phyloP scores from a whole-genome alignment of 768 basidiomycete genomes.

The Panellus pusillus region DNA sequence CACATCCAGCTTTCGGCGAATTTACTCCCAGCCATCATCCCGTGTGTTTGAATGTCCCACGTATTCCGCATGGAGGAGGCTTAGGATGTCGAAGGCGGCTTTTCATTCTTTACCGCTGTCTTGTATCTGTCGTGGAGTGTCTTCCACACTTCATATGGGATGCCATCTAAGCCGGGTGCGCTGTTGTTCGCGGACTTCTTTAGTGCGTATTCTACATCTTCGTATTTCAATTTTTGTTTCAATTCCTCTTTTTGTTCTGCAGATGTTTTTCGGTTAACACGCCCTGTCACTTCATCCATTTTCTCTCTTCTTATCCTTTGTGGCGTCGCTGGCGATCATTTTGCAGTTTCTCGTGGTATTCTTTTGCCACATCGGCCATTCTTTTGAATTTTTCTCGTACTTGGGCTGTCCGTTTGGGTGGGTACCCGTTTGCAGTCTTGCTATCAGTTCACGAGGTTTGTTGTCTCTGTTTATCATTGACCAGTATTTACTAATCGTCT shows the following conservation, averaged over 20 bases:
- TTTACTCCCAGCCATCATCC: not conserved
- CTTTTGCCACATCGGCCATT: constrained; percentile 2
- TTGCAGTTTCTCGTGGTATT: constrained; percentile 8
- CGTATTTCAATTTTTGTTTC: not conserved
- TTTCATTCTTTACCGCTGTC: not conserved
- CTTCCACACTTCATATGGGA: constrained; percentile 25
- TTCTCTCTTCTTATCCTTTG: not conserved
- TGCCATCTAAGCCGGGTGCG: constrained; percentile 15
- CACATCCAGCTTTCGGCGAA: constrained; percentile 28
- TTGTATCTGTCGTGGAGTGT: not conserved
- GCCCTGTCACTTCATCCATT: not conserved
- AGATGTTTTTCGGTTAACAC: not conserved
- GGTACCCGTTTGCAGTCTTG: not conserved
- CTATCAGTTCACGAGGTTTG: not conserved
- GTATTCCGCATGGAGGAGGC: not conserved
- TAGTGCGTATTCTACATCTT: constrained; percentile 9
- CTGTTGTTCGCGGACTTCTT: constrained; percentile 1
- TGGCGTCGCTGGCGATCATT: not conserved
- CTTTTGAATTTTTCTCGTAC: constrained; percentile 3
- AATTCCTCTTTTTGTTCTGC: not conserved
- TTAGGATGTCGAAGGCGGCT: constrained; percentile 12
- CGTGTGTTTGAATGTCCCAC: constrained; percentile 13
- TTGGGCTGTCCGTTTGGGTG: not conserved
- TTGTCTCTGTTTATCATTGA: not conserved
- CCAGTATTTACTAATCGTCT: not conserved